Base-by-base conservation (phyloP, 495 filamentous ascomycete species). In the Penicillium canescens region DNA sequence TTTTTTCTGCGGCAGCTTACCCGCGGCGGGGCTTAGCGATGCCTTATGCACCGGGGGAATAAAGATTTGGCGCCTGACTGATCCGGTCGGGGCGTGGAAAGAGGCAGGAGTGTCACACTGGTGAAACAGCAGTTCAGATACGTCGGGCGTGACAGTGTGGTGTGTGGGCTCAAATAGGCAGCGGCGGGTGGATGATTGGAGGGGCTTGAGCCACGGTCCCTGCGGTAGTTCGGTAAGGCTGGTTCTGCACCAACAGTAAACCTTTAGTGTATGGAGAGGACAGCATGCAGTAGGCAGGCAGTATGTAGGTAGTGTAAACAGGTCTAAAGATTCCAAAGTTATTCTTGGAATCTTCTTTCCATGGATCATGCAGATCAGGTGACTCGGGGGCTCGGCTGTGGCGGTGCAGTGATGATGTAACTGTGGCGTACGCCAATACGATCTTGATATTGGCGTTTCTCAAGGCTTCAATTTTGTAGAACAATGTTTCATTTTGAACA, bases 1-100 rank as follows among this genome's bases (percentile, higher is more conserved):
- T 56, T 60, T 56, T 47, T 59, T 43, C 62, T 52, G 60, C 47
- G 57, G 57, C 60, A 60, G 54, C 55, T 55, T 60, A 65, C 64
- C 64, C 62, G 56, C 64, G 33, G 63, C 59, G 64, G 64, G 64
- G 64, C 58, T 59, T 45, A 63, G 56, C 55, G 50, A 49, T 54
- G 61, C 64, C 61, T 65, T 64, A 65, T 67, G 63, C 57, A 63
- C 50, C 46, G 53, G 56, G 35, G 47, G 51, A 53, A 50, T 47
- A 31, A 31, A 31, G 2, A 38, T 26, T 43, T 60, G 51, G 56
- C 59, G 56, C 58, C 61, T 67, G 61, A 62, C 52, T 48, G 58
- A 35, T 63, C 28, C 42, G 61, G 49, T 60, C 46, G 60, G 52
- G 58, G 50, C 38, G 51, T 56, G 37, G 18, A 41, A 39, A 53